These are phyloP conservation scores for Saccharomyces pastorianus DNA, from an alignment of 1,139 yeast genomes.

Conservation along the genomic window DNA sequence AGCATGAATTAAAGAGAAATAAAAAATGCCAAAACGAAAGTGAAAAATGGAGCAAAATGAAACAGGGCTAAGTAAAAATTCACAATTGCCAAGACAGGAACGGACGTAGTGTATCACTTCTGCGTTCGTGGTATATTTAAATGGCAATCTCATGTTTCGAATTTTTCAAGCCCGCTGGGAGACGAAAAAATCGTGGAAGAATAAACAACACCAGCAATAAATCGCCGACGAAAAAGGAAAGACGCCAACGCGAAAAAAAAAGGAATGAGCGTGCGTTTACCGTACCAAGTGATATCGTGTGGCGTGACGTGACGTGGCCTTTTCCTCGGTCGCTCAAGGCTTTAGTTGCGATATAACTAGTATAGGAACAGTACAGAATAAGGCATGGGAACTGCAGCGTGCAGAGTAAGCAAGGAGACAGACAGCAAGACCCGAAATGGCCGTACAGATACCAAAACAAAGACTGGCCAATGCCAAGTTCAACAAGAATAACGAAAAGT, in stretches of 20 bases:
- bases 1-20: neutral
- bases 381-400: neutral
- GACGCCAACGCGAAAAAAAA: neutral
- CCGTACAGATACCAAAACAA: constrained; percentile 71
- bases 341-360: neutral
- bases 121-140: neutral
- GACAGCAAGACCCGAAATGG: constrained; percentile 23
- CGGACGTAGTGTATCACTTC: neutral
- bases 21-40: neutral
- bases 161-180: neutral
- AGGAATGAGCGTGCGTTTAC: neutral
- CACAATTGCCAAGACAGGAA: neutral
- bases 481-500: constrained; percentile 60
- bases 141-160: neutral
- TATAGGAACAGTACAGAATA: neutral
- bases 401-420: neutral
- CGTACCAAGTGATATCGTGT: neutral
- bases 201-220: neutral
- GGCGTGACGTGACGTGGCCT: neutral
- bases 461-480: constrained; percentile 77
- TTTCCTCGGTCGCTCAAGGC: neutral
- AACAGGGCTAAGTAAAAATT: neutral
- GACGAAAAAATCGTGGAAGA: neutral
- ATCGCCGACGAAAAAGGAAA: neutral
- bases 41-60: neutral